These are phyloP conservation scores for Raphanus hybrid DNA, from an alignment of 441 rosid species.

Conservation along the genomic window DNA sequence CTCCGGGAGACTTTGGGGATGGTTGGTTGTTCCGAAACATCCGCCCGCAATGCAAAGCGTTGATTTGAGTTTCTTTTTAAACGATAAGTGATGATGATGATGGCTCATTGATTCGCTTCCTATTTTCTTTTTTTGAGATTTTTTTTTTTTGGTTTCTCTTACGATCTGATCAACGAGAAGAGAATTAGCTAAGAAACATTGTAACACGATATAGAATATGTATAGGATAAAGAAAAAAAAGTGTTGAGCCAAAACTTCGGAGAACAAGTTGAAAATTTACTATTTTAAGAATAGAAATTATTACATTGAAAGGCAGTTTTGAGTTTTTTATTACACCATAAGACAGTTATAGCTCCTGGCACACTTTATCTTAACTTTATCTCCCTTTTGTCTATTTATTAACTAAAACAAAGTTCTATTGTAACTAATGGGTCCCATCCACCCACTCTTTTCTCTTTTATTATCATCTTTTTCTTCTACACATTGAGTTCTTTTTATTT, in stretches of 20 bases:
- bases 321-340: too few relatives aligned
- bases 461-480: too few relatives aligned
- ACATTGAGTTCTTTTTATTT: too few relatives aligned
- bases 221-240: not conserved
- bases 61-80: slow-evolving; percentile 39
- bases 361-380: too few relatives aligned
- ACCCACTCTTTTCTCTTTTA: too few relatives aligned
- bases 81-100: slow-evolving; percentile 24
- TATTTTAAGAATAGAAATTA: not conserved
- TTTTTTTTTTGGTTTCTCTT: not conserved
- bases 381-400: too few relatives aligned
- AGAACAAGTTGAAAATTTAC: not conserved
- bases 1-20: slow-evolving; percentile 18
- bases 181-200: not conserved
- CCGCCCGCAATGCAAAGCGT: slow-evolving; percentile 32
- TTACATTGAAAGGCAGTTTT: too few relatives aligned
- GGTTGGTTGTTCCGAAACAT: slow-evolving; percentile 35
- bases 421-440: too few relatives aligned
- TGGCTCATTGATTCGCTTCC: slow-evolving; percentile 34
- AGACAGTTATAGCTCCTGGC: too few relatives aligned
- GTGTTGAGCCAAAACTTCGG: not conserved
- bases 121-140: slow-evolving; percentile 12
- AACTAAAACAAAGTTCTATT: too few relatives aligned
- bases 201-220: not conserved
- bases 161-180: not conserved